phyloP scores from a whole-genome alignment of 345 rosid genomes.

The Arabis alpina region DNA sequence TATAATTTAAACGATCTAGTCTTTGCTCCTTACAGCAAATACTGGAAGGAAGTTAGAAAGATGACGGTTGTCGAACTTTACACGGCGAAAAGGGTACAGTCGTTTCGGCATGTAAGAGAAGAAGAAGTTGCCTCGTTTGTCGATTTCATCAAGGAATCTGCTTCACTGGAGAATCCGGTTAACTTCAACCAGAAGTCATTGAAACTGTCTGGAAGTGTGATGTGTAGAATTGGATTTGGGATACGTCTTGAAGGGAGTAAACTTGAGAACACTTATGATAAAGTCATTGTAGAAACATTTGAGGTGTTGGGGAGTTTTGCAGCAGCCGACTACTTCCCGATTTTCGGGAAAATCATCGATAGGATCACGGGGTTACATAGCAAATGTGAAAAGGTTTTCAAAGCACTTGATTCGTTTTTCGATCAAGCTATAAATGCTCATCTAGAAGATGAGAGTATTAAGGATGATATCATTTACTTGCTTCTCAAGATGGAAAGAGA shows the following conservation, averaged over 20 bases:
- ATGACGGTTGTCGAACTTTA: constrained; percentile 45
- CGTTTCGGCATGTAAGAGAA: constrained; percentile 44
- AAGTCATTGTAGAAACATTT: constrained; percentile 41
- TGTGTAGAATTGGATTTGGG: constrained; percentile 48
- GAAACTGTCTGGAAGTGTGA: constrained; percentile 40
- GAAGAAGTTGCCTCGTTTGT: constrained; percentile 43
- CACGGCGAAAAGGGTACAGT: constrained; percentile 45
- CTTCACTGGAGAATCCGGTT: constrained; percentile 35
- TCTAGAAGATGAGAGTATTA: constrained; percentile 35
- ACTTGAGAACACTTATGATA: constrained; percentile 39
- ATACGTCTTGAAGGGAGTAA: constrained; percentile 38
- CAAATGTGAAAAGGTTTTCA: constrained; percentile 46
- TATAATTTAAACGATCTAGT: too few relatives aligned
- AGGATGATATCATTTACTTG: constrained; percentile 54
- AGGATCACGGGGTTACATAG: constrained; percentile 39
- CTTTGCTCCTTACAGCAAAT: constrained; percentile 38
- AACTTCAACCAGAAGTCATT: constrained; percentile 37
- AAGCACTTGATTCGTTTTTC: constrained; percentile 46
- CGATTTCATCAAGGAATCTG: constrained; percentile 27
- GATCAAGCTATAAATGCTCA: constrained; percentile 50
- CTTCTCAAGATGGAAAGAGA: constrained; percentile 47
- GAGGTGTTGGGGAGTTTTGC: constrained; percentile 38
- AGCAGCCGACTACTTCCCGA: constrained; percentile 44
- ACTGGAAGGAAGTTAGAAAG: constrained; percentile 49
- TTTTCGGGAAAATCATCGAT: constrained; percentile 46